Evolutionary conservation across 1,284 basidiomycete species (phyloP).

Genomic region (Melampsora larici-populina): DNA sequence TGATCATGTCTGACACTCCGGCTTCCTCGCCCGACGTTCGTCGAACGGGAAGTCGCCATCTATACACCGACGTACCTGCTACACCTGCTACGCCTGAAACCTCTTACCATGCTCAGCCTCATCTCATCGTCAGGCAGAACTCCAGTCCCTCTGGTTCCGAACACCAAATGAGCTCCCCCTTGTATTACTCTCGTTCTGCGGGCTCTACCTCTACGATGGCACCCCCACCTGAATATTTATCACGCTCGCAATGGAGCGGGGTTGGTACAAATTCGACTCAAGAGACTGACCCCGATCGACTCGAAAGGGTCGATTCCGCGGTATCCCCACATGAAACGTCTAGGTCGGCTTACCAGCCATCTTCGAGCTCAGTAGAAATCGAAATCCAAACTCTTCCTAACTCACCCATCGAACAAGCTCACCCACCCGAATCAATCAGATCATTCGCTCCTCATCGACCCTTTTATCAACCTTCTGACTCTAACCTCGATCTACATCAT

Average conservation of each 20-base stretch:
- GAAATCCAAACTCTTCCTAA: constrained; percentile 2
- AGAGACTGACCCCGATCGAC: not conserved
- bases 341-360: not conserved
- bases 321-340: not conserved
- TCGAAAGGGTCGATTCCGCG: not conserved
- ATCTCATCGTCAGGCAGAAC: not conserved
- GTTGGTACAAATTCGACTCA: not conserved
- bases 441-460: too few species aligned
- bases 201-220: not conserved
- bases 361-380: constrained; percentile 15
- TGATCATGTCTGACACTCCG: not conserved
- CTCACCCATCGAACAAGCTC: not conserved
- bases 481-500: not conserved
- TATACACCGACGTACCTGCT: not conserved
- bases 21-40: not conserved
- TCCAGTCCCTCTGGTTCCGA: not conserved
- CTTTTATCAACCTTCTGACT: not conserved
- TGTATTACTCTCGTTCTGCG: not conserved
- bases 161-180: not conserved
- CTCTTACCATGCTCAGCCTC: not conserved
- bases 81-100: not conserved
- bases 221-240: constrained; percentile 29
- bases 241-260: constrained; percentile 1
- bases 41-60: not conserved
- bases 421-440: not conserved